Conservation (phyloP, 2,329 filamentous ascomycete species). For the Teratosphaeria pseudoeucalypti region DNA sequence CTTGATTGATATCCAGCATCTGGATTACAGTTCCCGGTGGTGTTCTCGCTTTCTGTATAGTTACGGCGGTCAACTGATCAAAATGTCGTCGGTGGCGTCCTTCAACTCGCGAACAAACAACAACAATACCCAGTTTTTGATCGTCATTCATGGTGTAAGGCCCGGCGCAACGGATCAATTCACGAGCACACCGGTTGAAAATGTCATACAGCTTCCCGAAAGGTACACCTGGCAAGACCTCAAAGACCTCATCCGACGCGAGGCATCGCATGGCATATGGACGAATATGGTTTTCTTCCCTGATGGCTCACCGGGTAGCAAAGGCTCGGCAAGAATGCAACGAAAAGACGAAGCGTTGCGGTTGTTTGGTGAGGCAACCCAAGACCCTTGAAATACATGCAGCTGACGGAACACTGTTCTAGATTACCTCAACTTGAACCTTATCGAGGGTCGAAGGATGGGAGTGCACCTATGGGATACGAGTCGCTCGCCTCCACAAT, state of each 20-base stretch:
- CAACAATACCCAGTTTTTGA: slow-evolving; percentile 2
- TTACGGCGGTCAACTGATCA: not conserved
- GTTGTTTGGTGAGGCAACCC: slow-evolving; percentile 14
- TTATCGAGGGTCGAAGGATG: slow-evolving; percentile 12
- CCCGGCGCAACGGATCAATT: not conserved
- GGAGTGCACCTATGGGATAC: slow-evolving; percentile 22
- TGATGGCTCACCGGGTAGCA: slow-evolving; percentile 12
- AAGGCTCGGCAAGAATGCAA: slow-evolving; percentile 16
- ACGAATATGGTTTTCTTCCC: slow-evolving; percentile 17
- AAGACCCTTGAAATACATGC: not conserved
- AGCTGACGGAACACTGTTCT: slow-evolving; percentile 3
- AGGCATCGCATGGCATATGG: slow-evolving; percentile 21
- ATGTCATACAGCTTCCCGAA: slow-evolving; percentile 13
- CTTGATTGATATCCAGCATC: not conserved
- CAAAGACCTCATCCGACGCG: slow-evolving; percentile 21
- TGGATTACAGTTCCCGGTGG: not conserved
- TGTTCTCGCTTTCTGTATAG: not conserved
- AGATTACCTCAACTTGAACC: slow-evolving; percentile 18
- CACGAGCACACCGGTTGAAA: not conserved
- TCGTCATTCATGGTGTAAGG: slow-evolving; percentile 15
- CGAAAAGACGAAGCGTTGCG: slow-evolving; percentile 16
- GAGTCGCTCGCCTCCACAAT: slow-evolving; percentile 6
- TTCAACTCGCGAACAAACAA: not conserved
- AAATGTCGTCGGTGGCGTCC: not conserved
- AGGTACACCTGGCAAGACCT: slow-evolving; percentile 24